A percentile compares a stretch with the other conserved stretches of the same genome.
Conservation (phyloP, 257 asterid genomes). For the Ilex asprella region DNA sequence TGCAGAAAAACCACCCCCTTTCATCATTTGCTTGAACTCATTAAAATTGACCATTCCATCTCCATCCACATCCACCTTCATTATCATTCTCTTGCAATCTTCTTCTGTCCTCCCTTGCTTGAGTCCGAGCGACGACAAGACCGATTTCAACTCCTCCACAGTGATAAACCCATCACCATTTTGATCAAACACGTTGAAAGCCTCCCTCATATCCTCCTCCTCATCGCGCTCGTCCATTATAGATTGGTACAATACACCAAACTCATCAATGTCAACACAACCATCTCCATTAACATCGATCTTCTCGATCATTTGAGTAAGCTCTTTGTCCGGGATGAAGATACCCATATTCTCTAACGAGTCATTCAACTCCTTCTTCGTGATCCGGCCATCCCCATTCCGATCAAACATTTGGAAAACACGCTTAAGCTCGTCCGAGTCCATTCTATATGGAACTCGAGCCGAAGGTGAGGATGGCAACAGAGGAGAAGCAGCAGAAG, state of each 20-base stretch:
- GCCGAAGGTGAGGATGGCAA: no score
- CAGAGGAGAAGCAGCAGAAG: no score
- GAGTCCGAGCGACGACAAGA: conserved; percentile 44
- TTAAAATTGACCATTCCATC: conserved; percentile 50
- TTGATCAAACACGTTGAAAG: conserved; percentile 55
- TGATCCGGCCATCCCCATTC: conserved; percentile 58
- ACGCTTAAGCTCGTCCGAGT: conserved; percentile 34
- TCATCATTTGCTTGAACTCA: conserved; percentile 71
- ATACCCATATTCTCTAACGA: conserved; percentile 62
- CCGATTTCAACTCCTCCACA: conserved; percentile 50
- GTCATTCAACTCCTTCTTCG: conserved; percentile 40
- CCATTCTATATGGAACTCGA: conserved; percentile 26
- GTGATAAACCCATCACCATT: conserved; percentile 56
- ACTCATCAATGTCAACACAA: conserved; percentile 51
- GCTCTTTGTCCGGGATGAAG: conserved; percentile 40
- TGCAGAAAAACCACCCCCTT: conserved; percentile 51
- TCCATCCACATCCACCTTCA: conserved; percentile 52
- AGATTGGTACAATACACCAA: conserved; percentile 33
- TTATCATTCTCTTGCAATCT: conserved; percentile 61
- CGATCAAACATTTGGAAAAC: conserved; percentile 51
- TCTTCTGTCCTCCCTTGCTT: conserved; percentile 45
- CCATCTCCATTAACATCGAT: conserved; percentile 50
- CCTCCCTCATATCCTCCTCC: conserved; percentile 54
- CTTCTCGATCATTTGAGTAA: conserved; percentile 37
- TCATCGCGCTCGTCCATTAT: conserved; percentile 49